A percentile compares a stretch with the other conserved stretches of the same genome.
phyloP scores from a whole-genome alignment of 371 early-diverging fungal species.

The Gilbertella persicaria region DNA sequence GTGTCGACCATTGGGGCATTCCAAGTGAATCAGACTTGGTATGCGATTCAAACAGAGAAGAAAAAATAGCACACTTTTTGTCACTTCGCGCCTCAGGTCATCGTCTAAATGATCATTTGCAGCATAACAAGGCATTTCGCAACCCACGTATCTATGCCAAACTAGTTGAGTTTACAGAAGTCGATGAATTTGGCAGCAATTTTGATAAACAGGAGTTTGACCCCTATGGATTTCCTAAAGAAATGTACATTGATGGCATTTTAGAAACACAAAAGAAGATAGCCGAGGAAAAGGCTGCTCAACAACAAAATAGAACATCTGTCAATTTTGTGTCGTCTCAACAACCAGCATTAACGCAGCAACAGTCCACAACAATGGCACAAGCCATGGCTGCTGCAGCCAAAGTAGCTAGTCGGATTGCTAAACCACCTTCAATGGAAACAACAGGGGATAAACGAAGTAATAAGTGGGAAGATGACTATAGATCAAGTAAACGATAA shows the following conservation, averaged over 20 bases:
- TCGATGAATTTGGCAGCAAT: conserved; percentile 76
- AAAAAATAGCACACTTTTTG: conserved; percentile 66
- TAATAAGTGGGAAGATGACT: conserved; percentile 18
- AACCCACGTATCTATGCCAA: conserved; percentile 83
- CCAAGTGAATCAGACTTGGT: conserved; percentile 50
- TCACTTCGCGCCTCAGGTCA: conserved; percentile 51
- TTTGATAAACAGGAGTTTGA: conserved; percentile 58
- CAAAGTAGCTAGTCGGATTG: conserved; percentile 41
- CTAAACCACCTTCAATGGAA: conserved; percentile 19
- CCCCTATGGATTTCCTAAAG: conserved; percentile 51
- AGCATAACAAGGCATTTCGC: conserved; percentile 72
- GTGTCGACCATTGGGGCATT: conserved; percentile 53
- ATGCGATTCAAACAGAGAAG: conserved; percentile 54
- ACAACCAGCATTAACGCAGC: conserved; percentile 9
- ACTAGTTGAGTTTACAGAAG: conserved; percentile 70
- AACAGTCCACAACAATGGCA: conserved; percentile 34
- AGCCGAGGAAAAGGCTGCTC: conserved; percentile 42
- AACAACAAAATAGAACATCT: conserved; percentile 34
- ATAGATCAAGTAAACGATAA: conserved; percentile 5
- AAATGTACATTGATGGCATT: conserved; percentile 58
- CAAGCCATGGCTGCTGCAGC: conserved; percentile 47
- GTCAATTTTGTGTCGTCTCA: conserved; percentile 27
- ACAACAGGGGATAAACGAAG: conserved; percentile 10
- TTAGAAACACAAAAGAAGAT: conserved; percentile 40
- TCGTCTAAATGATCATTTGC: conserved; percentile 68